Evolutionary conservation across 345 rosid species (phyloP), one percentile per base, ranked within the genome.

Genomic region (Abelmoschus esculentus): DNA sequence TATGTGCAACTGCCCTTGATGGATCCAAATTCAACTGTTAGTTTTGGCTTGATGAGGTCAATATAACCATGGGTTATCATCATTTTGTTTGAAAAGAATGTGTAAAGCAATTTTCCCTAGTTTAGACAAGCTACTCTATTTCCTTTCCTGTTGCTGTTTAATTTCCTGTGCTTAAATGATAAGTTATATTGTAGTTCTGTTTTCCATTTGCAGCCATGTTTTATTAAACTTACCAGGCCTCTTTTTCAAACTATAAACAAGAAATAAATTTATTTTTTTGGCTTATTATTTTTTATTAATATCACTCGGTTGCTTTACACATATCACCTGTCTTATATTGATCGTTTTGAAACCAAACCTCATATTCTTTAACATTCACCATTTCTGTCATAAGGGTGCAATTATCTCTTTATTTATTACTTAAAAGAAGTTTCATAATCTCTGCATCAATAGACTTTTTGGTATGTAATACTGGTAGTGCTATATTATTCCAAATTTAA

Each of bases 361-460:
- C 66, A 15, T 29, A 44, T 50, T 14, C 22, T 46, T 32, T n/a
- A 17, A 54, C 34, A 3, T 72, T 34, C 12, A 4, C 52, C 72
- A 46, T 34, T 36, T 65, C 38, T 19, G 5, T 77, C 59, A 53
- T 57, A 66, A 61, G 70, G 29, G 72, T 52, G 70, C 73, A 42
- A 59, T 74, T 13, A 34, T 38, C 32, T 60, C 47, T 22, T 22
- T 52, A 47, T 3, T n/a, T 50, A 14, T 49, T 66, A 55, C 29
- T 18, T 58, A 42, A 49, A 52, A 22, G 3, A 38, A 10, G 61
- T 44, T 47, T 4, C 42, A 13, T 53, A 32, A 38, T 66, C 34
- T 57, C 52, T 36, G 56, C 69, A 29, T 54, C 42, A 32, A 71
- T 12, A 38, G 1, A 13, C 6, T 34, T 29, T 67, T 47, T 14